phyloP scores from a whole-genome alignment of 73 alveolate species.

The Paramecium primaurelia region DNA sequence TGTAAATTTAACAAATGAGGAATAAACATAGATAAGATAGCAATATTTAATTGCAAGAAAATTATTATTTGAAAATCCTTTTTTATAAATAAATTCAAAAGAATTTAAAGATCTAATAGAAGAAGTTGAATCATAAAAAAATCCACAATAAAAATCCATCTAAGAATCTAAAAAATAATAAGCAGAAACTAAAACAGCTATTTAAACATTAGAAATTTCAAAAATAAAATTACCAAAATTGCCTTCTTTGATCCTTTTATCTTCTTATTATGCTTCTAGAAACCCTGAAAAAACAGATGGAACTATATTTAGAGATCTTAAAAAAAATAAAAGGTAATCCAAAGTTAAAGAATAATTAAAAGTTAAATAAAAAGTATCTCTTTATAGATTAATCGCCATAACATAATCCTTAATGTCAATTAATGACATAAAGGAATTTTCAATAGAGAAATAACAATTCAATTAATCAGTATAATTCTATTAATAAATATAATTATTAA shows the following conservation, averaged over 20 bases:
- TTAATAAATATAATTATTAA: not conserved
- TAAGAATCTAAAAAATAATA: not conserved
- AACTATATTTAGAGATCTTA: not conserved
- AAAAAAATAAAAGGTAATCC: conserved; percentile 10
- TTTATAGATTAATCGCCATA: not conserved
- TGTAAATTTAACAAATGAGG: not conserved
- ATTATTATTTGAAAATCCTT: not conserved
- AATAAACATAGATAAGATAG: not conserved
- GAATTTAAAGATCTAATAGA: not conserved
- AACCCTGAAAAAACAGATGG: conserved; percentile 44
- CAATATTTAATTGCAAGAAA: not conserved
- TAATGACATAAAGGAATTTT: not conserved
- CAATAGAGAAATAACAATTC: not conserved
- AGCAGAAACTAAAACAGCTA: not conserved
- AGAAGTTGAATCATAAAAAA: not conserved
- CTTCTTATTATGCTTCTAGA: conserved; percentile 16
- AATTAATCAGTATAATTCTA: not conserved
- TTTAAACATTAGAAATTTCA: not conserved
- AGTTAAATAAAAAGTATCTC: not conserved
- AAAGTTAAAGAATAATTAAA: not conserved
- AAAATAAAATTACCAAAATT: conserved; percentile 24
- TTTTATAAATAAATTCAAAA: not conserved
- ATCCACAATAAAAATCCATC: not conserved
- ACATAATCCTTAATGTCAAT: conserved; percentile 4
- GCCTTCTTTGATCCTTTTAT: not conserved